Percentiles rank a stretch among this genome's conserved stretches.
Evolutionary conservation across 2,329 filamentous ascomycete species (phyloP).

Genomic region (Fusarium pilosicola): DNA sequence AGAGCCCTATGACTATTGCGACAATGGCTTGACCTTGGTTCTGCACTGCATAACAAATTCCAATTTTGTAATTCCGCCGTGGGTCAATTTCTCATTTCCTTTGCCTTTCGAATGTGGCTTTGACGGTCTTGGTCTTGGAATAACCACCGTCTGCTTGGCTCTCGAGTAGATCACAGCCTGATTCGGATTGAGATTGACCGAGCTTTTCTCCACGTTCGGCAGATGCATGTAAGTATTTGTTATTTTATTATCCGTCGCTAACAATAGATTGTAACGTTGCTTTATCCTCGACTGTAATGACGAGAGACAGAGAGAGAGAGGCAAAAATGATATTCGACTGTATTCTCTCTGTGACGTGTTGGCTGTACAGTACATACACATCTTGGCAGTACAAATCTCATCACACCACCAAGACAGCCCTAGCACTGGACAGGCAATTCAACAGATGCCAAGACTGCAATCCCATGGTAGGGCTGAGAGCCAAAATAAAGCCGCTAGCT

Average conservation of each 20-base stretch:
- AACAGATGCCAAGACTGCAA: conserved; percentile 14
- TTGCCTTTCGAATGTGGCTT: conserved; percentile 6
- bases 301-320: neutral
- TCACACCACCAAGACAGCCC: conserved; percentile 12
- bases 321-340: too few relatives aligned
- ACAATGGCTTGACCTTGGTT: neutral
- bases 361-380: neutral
- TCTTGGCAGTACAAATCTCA: conserved; percentile 1
- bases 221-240: conserved; percentile 21
- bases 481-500: conserved; percentile 16
- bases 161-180: conserved; percentile 14
- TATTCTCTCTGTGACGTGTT: neutral
- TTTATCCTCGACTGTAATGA: neutral
- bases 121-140: conserved; percentile 11
- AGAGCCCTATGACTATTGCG: neutral
- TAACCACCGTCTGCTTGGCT: neutral
- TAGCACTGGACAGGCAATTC: conserved; percentile 18
- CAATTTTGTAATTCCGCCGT: neutral
- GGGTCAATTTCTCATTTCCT: conserved; percentile 20
- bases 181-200: conserved; percentile 12
- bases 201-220: conserved; percentile 32
- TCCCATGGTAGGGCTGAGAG: conserved; percentile 21
- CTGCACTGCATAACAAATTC: neutral
- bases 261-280: conserved; percentile 18
- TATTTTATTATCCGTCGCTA: neutral